These are phyloP conservation scores for Trichoderma parareesei DNA, from an alignment of 495 filamentous ascomycete species.

Conservation along the genomic window DNA sequence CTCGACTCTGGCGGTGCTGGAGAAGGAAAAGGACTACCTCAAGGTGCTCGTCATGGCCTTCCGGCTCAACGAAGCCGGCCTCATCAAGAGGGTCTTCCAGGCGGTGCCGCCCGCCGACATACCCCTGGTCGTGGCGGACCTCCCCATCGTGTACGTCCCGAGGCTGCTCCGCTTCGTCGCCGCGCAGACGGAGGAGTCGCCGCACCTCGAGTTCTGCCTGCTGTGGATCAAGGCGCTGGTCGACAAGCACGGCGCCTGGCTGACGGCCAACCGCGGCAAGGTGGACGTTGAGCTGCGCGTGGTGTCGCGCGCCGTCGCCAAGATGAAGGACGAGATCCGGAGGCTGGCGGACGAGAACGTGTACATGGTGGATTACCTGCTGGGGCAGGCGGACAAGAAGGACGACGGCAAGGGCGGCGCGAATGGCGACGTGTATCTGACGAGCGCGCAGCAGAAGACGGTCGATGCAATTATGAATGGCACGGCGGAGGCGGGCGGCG, in stretches of 20 bases:
- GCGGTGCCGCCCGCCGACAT: slow-evolving; percentile 69
- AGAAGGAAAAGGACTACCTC: slow-evolving; percentile 68
- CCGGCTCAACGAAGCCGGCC: slow-evolving; percentile 70
- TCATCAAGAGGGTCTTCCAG: slow-evolving; percentile 80
- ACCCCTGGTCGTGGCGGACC: slow-evolving; percentile 62
- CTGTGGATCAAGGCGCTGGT: slow-evolving; percentile 85
- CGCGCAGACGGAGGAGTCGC: slow-evolving; percentile 75
- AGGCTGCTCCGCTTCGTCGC: slow-evolving; percentile 79
- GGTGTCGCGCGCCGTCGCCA: slow-evolving; percentile 65
- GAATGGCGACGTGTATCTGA: slow-evolving; percentile 11
- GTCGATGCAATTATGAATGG: slow-evolving; percentile 20
- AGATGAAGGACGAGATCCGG: slow-evolving; percentile 67
- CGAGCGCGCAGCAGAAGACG: slow-evolving; percentile 14
- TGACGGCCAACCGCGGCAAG: slow-evolving; percentile 67
- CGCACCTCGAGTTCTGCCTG: slow-evolving; percentile 89
- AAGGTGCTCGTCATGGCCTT: slow-evolving; percentile 96
- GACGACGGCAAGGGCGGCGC: slow-evolving; percentile 15
- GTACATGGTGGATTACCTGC: slow-evolving; percentile 77
- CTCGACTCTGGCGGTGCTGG: slow-evolving; percentile 65
- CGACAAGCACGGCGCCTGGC: slow-evolving; percentile 69
- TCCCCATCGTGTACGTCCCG: slow-evolving; percentile 81
- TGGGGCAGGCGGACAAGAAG: slow-evolving; percentile 31
- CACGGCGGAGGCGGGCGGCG: slow-evolving; percentile 17
- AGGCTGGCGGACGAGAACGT: slow-evolving; percentile 77
- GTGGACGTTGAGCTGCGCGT: slow-evolving; percentile 75